Conservation (phyloP, 2,329 filamentous ascomycete species). For the Fusarium paranaense region DNA sequence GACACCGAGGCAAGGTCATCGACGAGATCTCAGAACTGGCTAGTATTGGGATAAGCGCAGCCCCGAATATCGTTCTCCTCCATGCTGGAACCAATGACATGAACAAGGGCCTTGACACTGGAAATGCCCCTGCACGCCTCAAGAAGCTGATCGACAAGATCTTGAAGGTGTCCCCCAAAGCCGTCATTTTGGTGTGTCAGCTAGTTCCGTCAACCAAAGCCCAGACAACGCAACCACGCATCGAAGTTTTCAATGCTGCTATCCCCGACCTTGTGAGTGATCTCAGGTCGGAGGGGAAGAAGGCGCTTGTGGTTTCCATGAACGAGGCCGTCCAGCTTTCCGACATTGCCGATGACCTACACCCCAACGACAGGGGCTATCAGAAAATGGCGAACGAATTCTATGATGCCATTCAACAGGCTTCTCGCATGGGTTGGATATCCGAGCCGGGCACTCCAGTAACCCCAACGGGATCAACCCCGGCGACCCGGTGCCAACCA, state of each 20-base stretch:
- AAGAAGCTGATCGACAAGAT: constrained; percentile 5
- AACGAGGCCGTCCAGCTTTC: neutral
- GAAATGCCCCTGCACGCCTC: neutral
- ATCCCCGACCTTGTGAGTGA: neutral
- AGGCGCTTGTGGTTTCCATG: neutral
- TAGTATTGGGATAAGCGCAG: neutral
- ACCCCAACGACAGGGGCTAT: neutral
- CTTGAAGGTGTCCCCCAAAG: neutral
- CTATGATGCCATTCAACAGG: neutral
- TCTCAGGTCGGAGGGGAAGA: neutral
- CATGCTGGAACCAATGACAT: neutral
- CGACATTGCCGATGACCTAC: neutral
- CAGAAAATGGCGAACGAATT: neutral
- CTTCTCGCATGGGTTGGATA: neutral
- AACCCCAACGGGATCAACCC: neutral
- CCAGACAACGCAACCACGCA: neutral
- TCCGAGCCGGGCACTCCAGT: neutral
- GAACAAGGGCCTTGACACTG: neutral
- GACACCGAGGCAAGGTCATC: constrained; percentile 1
- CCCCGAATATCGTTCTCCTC: neutral
- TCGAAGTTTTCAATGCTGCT: neutral
- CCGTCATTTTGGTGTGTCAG: neutral
- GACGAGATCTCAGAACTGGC: neutral
- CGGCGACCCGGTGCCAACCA: neutral
- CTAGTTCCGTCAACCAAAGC: neutral